phyloP scores from a whole-genome alignment of 2,329 filamentous ascomycete species.

The Diaporthe citri region DNA sequence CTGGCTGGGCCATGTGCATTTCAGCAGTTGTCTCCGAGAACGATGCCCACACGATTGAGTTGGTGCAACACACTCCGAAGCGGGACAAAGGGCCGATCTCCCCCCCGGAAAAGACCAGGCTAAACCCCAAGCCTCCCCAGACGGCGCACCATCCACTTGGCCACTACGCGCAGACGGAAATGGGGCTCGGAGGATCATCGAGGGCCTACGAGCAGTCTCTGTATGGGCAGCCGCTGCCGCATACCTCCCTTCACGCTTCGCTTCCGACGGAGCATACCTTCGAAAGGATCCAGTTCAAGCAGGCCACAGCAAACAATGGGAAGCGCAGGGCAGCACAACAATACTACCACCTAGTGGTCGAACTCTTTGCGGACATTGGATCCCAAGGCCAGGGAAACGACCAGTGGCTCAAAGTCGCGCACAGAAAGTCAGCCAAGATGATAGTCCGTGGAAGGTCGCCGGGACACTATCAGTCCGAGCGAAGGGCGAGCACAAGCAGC shows the following conservation, averaged over 20 bases:
- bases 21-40: slow-evolving; percentile 85
- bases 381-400: slow-evolving; percentile 56
- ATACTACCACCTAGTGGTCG: slow-evolving; percentile 91
- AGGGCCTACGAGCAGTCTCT: slow-evolving; percentile 56
- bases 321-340: slow-evolving; percentile 92
- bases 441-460: slow-evolving; percentile 89
- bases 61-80: slow-evolving; percentile 93
- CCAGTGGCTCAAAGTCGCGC: slow-evolving; percentile 78
- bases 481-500: slow-evolving; percentile 77
- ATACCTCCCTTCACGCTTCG: slow-evolving; percentile 44
- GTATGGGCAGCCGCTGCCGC: slow-evolving; percentile 53
- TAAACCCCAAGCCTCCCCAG: slow-evolving; percentile 75
- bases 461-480: slow-evolving; percentile 81
- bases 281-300: slow-evolving; percentile 94
- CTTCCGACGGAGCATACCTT: slow-evolving; percentile 73
- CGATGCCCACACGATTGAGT: slow-evolving; percentile 80
- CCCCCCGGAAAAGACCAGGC: slow-evolving; percentile 76
- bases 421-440: slow-evolving; percentile 81
- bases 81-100: slow-evolving; percentile 87
- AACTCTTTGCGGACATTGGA: slow-evolving; percentile 80
- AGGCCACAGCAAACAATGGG: slow-evolving; percentile 93
- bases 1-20: slow-evolving; percentile 85
- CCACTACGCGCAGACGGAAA: slow-evolving; percentile 58
- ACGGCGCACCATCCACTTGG: slow-evolving; percentile 58
- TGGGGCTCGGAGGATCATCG: slow-evolving; percentile 49